These are phyloP conservation scores for Claviceps africana DNA, from an alignment of 2,329 filamentous ascomycete genomes.

Conservation along the genomic window DNA sequence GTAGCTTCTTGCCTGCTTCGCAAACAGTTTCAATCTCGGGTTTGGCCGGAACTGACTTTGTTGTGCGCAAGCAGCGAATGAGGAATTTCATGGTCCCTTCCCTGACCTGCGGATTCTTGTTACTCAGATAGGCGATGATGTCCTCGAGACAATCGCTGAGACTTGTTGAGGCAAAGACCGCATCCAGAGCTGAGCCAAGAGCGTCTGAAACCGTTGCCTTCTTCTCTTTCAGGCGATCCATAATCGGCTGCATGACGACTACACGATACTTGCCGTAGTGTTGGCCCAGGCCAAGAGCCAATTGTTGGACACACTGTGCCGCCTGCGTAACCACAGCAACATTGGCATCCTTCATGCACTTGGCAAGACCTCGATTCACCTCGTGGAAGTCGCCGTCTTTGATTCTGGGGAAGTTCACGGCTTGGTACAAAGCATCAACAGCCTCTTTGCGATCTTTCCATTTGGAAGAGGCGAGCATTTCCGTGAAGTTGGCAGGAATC, in stretches of 20 bases:
- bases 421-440: constrained; percentile 63
- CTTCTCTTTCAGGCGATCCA: constrained; percentile 96
- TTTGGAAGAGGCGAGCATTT: constrained; percentile 77
- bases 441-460: constrained; percentile 98
- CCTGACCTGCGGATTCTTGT: constrained; percentile 97
- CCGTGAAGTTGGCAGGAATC: constrained; percentile 67
- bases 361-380: constrained; percentile 69
- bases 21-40: constrained; percentile 72
- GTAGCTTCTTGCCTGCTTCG: constrained; percentile 77
- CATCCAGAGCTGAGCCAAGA: constrained; percentile 69
- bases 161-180: constrained; percentile 48
- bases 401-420: constrained; percentile 75
- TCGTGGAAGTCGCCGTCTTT: constrained; percentile 85
- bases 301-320: constrained; percentile 77
- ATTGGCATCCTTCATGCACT: constrained; percentile 98
- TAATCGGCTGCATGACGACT: constrained; percentile 71
- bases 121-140: constrained; percentile 65
- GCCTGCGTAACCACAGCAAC: constrained; percentile 87
- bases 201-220: constrained; percentile 82
- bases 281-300: constrained; percentile 73
- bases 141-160: constrained; percentile 86
- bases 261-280: constrained; percentile 69
- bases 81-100: constrained; percentile 89
- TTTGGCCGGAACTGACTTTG: constrained; percentile 69
- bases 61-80: constrained; percentile 73